Percentiles rank a stretch among this genome's conserved stretches.
These are phyloP conservation scores for Aurifilum marmelostoma DNA, from an alignment of 2,329 filamentous ascomycete genomes.

Conservation along the genomic window DNA sequence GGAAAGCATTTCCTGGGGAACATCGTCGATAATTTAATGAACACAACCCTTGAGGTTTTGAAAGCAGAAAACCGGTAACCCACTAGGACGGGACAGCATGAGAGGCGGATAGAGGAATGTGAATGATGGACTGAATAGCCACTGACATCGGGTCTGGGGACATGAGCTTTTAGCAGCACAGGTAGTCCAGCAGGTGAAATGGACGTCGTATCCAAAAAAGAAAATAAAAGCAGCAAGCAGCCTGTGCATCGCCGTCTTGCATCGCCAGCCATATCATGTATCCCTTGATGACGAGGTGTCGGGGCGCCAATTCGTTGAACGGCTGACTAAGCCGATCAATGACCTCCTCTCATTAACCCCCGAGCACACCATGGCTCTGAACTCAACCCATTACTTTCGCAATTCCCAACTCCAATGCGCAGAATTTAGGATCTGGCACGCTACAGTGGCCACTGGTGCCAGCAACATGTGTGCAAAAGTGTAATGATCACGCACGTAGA, in stretches of 20 bases:
- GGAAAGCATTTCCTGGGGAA: background rate
- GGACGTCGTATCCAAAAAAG: background rate
- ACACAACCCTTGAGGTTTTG: background rate
- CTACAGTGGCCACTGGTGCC: background rate
- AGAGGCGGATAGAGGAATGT: background rate
- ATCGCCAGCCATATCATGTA: background rate
- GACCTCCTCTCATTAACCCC: background rate
- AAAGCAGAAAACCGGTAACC: background rate
- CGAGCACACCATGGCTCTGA: background rate
- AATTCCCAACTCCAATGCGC: background rate
- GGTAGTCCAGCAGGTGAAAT: conserved; percentile 2
- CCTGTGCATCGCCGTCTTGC: background rate
- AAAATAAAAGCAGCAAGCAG: background rate
- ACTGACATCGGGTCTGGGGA: background rate
- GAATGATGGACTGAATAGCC: background rate
- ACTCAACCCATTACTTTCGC: background rate
- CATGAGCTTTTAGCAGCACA: conserved; percentile 4
- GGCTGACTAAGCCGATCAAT: conserved; percentile 1
- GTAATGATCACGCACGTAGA: background rate
- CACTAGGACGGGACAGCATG: background rate
- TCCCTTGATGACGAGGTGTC: background rate
- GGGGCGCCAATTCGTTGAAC: background rate
- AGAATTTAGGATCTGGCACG: background rate
- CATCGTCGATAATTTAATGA: background rate
- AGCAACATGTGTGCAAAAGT: background rate